phyloP scores from a whole-genome alignment of 78 protist genomes.

The Chrysochromulina parva region DNA sequence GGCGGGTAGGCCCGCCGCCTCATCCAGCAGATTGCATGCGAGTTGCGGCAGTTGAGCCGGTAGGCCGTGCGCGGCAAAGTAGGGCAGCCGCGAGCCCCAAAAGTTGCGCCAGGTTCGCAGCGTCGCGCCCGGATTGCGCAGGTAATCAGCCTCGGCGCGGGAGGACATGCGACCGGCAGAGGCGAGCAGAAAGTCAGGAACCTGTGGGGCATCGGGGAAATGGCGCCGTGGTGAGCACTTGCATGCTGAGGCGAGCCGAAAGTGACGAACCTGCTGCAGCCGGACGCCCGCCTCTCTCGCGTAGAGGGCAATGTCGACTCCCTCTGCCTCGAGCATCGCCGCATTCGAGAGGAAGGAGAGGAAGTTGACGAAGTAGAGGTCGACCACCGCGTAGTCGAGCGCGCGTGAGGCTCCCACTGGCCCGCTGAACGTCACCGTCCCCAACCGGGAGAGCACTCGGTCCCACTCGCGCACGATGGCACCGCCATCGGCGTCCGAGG shows the following conservation, averaged over 20 bases:
- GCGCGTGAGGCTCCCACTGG: constrained; percentile 7
- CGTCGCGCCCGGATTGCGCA: background rate
- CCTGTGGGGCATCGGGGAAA: no score
- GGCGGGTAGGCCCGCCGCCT: no score
- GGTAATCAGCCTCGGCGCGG: no score
- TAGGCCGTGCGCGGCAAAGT: background rate
- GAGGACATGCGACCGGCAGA: no score
- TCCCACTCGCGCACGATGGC: background rate
- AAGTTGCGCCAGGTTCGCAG: constrained; percentile 20
- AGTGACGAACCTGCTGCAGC: no score
- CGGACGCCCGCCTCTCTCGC: no score
- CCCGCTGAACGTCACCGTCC: background rate
- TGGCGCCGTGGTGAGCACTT: no score
- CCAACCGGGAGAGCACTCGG: background rate
- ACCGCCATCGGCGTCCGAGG: background rate
- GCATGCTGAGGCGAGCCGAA: no score
- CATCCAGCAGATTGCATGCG: no score
- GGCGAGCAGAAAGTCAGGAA: no score
- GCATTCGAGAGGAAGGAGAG: background rate
- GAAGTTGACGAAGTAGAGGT: background rate
- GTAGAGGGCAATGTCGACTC: background rate
- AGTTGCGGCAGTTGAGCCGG: no score
- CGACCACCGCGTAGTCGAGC: constrained; percentile 40
- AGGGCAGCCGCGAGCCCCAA: background rate
- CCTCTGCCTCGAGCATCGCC: constrained; percentile 15